Base-by-base conservation (phyloP, 1,284 basidiomycete species). In the Pseudozyma hubeiensis region DNA sequence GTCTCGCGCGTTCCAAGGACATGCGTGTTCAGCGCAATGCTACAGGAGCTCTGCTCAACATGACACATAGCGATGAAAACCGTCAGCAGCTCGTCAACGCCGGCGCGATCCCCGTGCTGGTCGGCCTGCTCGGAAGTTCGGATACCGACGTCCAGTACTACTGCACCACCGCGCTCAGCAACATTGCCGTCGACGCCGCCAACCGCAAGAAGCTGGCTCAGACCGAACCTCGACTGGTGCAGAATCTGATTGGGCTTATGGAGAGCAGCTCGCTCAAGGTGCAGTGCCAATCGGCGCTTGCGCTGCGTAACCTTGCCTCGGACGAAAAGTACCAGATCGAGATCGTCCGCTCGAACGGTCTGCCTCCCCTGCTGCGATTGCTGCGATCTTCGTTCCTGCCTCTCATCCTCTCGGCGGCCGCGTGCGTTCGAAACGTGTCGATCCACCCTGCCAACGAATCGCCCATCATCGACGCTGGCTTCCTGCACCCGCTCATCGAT, bases 61-160 rank as follows among this genome's bases (percentile, higher is more conserved):
- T 99, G 97, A 99, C 97, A 35, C 97, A 99, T 67, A 81, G 79
- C 58, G 96, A 99, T 84, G 97, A 99, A 87, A 99, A 99, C 85
- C 88, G 97, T 56, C 96, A 98, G 84, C 96, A 99, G 83, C 91
- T 99, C 48, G 97, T 99, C 79, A 97, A 95, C 78, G 97, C 97
- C 30, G 97, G 97, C 13, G 97, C 97, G 19, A 98, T 99, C 66
- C 97, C 97, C 13, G 97, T 99, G 39, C 90, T 99, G 30, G 97
- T 99, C 75, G 92, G 91, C 81, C 87, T 99, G 40, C 88, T 99
- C 61, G 96, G 95, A 84, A 96, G 93, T n/a, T 90, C 93, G 45
- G 96, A 99, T 85, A 99, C 96, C 19, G 96, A 99, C 85, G 97
- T 99, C 2, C 97, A 99, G 86, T 99, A 99, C 85, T 99, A 99